A percentile compares a stretch with the other conserved stretches of the same genome.
phyloP scores from a whole-genome alignment of 495 filamentous ascomycete species.

The Pseudomonodictys pantanalensis region DNA sequence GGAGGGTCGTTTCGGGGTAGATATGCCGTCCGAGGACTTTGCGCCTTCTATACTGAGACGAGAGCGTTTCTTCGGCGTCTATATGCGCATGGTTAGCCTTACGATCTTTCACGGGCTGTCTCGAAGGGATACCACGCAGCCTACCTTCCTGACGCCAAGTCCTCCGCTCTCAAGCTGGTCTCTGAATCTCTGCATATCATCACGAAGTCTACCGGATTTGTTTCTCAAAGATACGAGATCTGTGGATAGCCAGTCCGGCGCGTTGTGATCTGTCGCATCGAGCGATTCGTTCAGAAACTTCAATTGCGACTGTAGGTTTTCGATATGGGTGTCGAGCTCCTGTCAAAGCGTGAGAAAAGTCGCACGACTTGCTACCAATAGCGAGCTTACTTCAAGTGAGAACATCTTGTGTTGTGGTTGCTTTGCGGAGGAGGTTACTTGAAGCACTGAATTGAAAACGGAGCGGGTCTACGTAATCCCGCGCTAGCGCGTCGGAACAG shows the following conservation, averaged over 20 bases:
- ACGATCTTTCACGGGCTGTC: not conserved
- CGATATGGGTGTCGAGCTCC: slow-evolving; percentile 5
- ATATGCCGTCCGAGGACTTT: not conserved
- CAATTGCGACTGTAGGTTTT: slow-evolving; percentile 9
- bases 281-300: slow-evolving; percentile 1
- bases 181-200: slow-evolving; percentile 13
- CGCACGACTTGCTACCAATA: not conserved
- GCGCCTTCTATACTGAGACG: slow-evolving; percentile 3
- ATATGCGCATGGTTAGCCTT: not conserved
- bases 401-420: not conserved
- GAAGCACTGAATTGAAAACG: no score
- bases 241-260: slow-evolving; percentile 10
- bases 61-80: slow-evolving; percentile 6
- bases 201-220: slow-evolving; percentile 6
- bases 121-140: not conserved
- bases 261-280: slow-evolving; percentile 10
- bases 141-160: not conserved
- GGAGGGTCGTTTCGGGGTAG: not conserved
- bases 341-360: not conserved
- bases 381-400: not conserved
- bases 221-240: slow-evolving; percentile 3
- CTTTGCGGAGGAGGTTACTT: no score
- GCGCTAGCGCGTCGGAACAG: no score
- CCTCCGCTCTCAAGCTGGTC: slow-evolving; percentile 4
- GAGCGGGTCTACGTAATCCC: no score